Percentiles rank a stretch among this genome's conserved stretches.
phyloP scores from a whole-genome alignment of 2,329 filamentous ascomycete genomes.

The Botrytis squamosa region DNA sequence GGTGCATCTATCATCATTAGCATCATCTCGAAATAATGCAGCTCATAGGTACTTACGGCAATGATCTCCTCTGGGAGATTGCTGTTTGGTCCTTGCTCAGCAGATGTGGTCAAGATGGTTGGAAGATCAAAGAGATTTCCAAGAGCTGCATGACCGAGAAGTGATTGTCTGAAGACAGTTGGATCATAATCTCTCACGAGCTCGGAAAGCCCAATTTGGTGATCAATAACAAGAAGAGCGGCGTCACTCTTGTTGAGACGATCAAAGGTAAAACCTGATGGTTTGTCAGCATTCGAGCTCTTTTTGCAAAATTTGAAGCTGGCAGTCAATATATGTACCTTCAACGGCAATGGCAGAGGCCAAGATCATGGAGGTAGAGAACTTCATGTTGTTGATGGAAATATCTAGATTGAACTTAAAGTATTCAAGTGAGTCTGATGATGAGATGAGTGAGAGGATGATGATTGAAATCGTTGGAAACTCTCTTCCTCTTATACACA shows the following conservation, averaged over 20 bases:
- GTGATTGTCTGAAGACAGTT: slow-evolving; percentile 63
- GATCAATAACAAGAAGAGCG: slow-evolving; percentile 58
- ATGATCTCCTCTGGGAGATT: slow-evolving; percentile 67
- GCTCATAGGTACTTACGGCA: slow-evolving; percentile 37
- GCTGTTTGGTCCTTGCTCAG: slow-evolving; percentile 66
- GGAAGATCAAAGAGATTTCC: slow-evolving; percentile 67
- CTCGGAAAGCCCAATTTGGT: slow-evolving; percentile 58
- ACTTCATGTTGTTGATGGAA: slow-evolving; percentile 32
- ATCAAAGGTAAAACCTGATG: slow-evolving; percentile 34
- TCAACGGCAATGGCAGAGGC: slow-evolving; percentile 26
- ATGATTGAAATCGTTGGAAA: neutral
- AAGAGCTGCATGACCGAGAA: slow-evolving; percentile 65
- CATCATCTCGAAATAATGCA: too few relatives aligned
- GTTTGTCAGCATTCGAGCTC: neutral
- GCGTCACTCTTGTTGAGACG: slow-evolving; percentile 42
- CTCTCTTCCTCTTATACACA: slow-evolving; percentile 10
- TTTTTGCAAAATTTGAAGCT: neutral
- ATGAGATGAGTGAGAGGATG: neutral
- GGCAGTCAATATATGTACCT: slow-evolving; percentile 24
- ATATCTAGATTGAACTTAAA: neutral
- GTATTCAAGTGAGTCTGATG: neutral
- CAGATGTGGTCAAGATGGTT: slow-evolving; percentile 68
- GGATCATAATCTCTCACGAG: slow-evolving; percentile 66
- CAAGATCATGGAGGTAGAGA: slow-evolving; percentile 24
- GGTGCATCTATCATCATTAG: slow-evolving; percentile 50